Conservation (phyloP, 345 rosid genomes). For the Firmiana major region DNA sequence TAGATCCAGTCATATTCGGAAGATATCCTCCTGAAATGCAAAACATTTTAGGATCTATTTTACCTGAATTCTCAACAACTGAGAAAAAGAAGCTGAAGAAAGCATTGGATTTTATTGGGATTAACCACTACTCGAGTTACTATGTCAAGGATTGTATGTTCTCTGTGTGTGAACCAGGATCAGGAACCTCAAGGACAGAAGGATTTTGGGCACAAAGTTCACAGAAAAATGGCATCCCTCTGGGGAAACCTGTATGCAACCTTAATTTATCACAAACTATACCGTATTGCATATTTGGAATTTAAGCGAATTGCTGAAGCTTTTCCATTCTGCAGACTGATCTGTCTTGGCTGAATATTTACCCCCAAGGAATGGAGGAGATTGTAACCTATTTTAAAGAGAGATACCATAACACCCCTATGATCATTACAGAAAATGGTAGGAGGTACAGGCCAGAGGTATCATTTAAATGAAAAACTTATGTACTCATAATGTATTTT, state of each 20-base stretch:
- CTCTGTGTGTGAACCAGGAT: conserved; percentile 44
- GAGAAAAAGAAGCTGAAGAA: conserved; percentile 34
- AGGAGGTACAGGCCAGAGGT: neutral
- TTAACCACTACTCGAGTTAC: conserved; percentile 49
- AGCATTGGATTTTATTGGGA: conserved; percentile 54
- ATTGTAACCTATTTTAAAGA: conserved; percentile 41
- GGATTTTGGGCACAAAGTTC: conserved; percentile 36
- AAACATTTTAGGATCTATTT: conserved; percentile 33
- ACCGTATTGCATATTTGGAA: too few relatives aligned
- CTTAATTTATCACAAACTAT: neutral
- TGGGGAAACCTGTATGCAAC: conserved; percentile 48
- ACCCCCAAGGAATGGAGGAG: conserved; percentile 53
- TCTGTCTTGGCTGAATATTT: conserved; percentile 10
- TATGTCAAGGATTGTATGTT: conserved; percentile 57
- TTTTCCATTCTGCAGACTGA: too few relatives aligned
- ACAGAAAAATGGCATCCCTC: conserved; percentile 35
- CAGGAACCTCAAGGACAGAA: conserved; percentile 46
- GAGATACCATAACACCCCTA: conserved; percentile 44
- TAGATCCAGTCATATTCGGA: conserved; percentile 55
- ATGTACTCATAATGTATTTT: too few relatives aligned
- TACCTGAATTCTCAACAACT: conserved; percentile 41
- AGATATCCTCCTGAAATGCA: conserved; percentile 56
- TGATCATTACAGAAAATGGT: conserved; percentile 65
- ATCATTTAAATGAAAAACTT: too few relatives aligned
- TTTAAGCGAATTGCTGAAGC: too few relatives aligned